A percentile compares a stretch with the other conserved stretches of the same genome.
Conservation (phyloP, 2,329 filamentous ascomycete species). For the Apiospora koreana region DNA sequence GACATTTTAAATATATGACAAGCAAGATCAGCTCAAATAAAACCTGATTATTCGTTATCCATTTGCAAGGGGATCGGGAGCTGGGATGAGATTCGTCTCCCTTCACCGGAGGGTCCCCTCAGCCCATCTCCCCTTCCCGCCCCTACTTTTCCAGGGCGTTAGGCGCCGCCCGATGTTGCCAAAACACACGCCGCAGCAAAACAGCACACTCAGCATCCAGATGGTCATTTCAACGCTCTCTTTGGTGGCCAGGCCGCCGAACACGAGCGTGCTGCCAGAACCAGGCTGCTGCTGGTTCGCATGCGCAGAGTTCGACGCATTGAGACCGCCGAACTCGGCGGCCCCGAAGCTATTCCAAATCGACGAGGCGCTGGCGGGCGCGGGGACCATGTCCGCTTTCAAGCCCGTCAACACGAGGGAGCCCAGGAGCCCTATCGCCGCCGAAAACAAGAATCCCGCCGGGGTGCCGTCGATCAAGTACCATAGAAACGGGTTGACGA, state of each 20-base stretch:
- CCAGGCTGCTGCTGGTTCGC: slow-evolving; percentile 17
- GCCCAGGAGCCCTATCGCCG: slow-evolving; percentile 71
- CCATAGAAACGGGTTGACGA: slow-evolving; percentile 93
- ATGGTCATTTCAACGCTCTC: slow-evolving; percentile 72
- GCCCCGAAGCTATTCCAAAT: neutral
- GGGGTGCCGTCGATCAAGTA: slow-evolving; percentile 91
- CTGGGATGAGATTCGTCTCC: neutral
- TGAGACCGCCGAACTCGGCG: slow-evolving; percentile 21
- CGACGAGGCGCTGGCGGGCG: slow-evolving; percentile 49
- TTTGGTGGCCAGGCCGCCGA: slow-evolving; percentile 58
- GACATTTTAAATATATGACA: neutral
- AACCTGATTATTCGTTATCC: too few relatives aligned
- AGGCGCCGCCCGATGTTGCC: slow-evolving; percentile 89
- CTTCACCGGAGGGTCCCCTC: slow-evolving; percentile 10
- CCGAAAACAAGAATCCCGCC: slow-evolving; percentile 79
- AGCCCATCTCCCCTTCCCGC: slow-evolving; percentile 47
- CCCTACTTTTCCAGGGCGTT: slow-evolving; percentile 52
- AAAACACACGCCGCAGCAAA: slow-evolving; percentile 94
- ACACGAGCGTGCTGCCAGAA: slow-evolving; percentile 33
- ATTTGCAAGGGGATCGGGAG: neutral
- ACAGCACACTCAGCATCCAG: slow-evolving; percentile 92
- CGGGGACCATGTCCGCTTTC: slow-evolving; percentile 76
- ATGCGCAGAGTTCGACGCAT: slow-evolving; percentile 26
- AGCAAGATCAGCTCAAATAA: neutral
- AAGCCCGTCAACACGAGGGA: slow-evolving; percentile 74